Evolutionary conservation across 2,329 filamentous ascomycete genomes (phyloP), one percentile per base, ranked within the genome.

Genomic region (Didymella pinodella): DNA sequence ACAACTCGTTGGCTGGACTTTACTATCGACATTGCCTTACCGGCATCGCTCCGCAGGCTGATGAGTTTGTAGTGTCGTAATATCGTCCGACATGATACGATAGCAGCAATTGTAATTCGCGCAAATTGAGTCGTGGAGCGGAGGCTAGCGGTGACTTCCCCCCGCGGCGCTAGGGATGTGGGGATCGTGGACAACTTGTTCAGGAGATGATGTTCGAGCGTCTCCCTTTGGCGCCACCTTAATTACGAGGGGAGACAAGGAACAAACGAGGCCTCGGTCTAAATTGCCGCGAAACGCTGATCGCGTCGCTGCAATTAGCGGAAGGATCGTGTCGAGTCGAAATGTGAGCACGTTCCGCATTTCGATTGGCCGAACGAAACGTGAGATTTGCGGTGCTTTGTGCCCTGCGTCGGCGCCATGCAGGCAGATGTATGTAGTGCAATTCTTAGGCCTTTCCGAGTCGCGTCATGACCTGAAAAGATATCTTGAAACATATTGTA

Each of bases 121-220:
- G 65, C 59, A 61, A 58, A 49, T 44, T 46, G 56, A 46, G 40
- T 46, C 49, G 46, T 40, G 40, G 45, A 58, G 65, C 69, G 71
- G 71, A 68, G 63, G 57, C 62, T 59, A 68, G 51, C 45, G 29
- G 41, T 25, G 31, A 50, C 43, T 66, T 71, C 71, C 72, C 71
- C 72, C 72, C 73, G 72, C 69, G 59, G 36, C 65, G 64, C 72
- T 72, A 74, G 46, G 48, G 31, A n/a, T 38, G 49, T 45, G 55
- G 55, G 45, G 48, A 53, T 52, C 48, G 49, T 48, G 55, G 45
- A 45, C 48, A 34, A 40, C 45, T 54, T 38, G 40, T 54, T 61
- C 50, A 54, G 59, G 59, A 59, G 50, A 46, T 3, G 18, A 49
- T 48, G 50, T 46, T 54, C 49, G 52, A 55, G 51, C 38, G 44